A percentile compares a stretch with the other conserved stretches of the same genome.
phyloP scores from a whole-genome alignment of 2,329 filamentous ascomycete species.

The Dothistroma pini region DNA sequence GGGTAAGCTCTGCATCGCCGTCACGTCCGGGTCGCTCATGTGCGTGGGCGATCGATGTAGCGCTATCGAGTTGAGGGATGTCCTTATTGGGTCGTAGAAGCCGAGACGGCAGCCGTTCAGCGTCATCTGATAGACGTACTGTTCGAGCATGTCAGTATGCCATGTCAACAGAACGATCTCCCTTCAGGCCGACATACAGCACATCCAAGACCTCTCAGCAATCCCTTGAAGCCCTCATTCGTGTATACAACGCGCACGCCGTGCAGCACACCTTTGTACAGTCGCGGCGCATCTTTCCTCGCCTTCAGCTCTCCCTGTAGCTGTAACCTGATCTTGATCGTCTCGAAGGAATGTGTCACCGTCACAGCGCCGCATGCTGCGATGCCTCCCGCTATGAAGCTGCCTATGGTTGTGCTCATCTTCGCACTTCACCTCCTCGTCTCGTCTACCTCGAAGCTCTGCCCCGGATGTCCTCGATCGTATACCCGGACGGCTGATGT shows the following conservation, averaged over 20 bases:
- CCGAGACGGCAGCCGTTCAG: conserved; percentile 95
- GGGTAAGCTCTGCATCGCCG: conserved; percentile 68
- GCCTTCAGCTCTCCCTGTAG: conserved; percentile 91
- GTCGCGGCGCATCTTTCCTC: conserved; percentile 76
- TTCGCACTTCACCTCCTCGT: background rate
- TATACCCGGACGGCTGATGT: background rate
- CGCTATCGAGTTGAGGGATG: conserved; percentile 43
- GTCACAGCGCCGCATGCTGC: conserved; percentile 97
- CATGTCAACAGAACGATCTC: background rate
- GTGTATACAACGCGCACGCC: conserved; percentile 84
- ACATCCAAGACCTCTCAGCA: conserved; percentile 84
- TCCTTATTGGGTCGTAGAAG: conserved; percentile 94
- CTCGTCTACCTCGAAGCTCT: background rate
- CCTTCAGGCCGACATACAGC: conserved; percentile 51
- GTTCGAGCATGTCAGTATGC: background rate
- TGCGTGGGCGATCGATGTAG: conserved; percentile 65
- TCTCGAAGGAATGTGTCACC: conserved; percentile 96
- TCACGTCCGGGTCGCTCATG: conserved; percentile 40
- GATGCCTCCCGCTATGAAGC: conserved; percentile 93
- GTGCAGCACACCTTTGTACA: conserved; percentile 89
- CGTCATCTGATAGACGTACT: conserved; percentile 93
- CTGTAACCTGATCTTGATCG: conserved; percentile 97
- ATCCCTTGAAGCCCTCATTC: conserved; percentile 81
- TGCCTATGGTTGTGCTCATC: conserved; percentile 53
- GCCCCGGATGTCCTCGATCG: background rate